Base-by-base conservation (phyloP, 805 yeast species). In the Cyberlindnera lachancei region DNA sequence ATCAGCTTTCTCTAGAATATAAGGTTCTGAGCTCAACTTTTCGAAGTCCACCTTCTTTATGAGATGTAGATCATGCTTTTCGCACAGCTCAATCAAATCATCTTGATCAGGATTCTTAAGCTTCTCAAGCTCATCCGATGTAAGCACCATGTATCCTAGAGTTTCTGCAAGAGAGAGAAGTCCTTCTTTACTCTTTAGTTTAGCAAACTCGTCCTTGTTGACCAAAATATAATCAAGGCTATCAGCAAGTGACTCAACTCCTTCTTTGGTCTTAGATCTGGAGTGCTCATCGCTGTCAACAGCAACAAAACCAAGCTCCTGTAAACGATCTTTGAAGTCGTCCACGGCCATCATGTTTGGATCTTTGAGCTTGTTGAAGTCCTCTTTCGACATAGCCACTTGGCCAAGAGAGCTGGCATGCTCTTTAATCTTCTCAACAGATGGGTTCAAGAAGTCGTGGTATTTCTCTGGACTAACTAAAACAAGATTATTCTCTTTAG, bases 201-300 rank as follows among this genome's bases (percentile, higher is more conserved):
- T n/a, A n/a, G n/a, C 34, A 13, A 40, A 12, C 38, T 46, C 33
- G 51, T 33, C 23, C 44, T 46, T 22, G 6, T 35, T n/a, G 12
- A 38, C 13, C 13, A 30, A 18, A 18, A 25, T 22, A 14, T 25
- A 30, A 11, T 27, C 32, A 15, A 17, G 23, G 15, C 40, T 35
- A 9, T 44, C 40, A 10, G 63, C 64, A 31, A 52, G 56, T 10
- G 41, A 29, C 30, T 54, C 48, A 13, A 59, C 45, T n/a, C 53
- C 52, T 5, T 34, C 38, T 13, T 43, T 23, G 25, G 8, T 19
- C 22, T 9, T 15, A 27, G 17, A 11, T 25, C 18, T 9, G 10
- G 34, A 15, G 21, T 44, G 36, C 6, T 42, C 45, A 3, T 31
- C 35, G n/a, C 27, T 25, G 4, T 38, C 20, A 7, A 54, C 27